Evolutionary conservation across 2,329 filamentous ascomycete species (phyloP), one percentile per base, ranked within the genome.

Genomic region (Calonectria fujianensis): DNA sequence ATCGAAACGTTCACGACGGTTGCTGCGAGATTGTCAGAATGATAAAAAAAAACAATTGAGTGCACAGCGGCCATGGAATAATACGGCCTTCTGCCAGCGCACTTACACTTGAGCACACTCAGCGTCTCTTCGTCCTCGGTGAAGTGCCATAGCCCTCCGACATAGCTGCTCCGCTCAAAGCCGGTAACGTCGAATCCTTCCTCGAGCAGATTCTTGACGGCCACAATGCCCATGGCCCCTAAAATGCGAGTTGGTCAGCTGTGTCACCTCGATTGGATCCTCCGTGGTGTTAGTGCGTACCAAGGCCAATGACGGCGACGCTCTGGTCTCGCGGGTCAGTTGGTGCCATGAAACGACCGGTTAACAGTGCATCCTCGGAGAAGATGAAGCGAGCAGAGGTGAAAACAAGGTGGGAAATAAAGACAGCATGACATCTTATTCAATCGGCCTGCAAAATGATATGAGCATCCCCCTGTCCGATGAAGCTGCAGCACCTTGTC

Each of bases 81-180:
- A 68, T 18, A 37, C 50, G 32, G 13, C 29, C 32, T 54, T 41
- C 18, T 14, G 27, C 29, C 48, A 32, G 63, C 32, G n/a, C 24
- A 82, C 77, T 79, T 79, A 83, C 81, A 83, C 57, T 80, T 76
- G 20, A 86, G 82, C 27, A 85, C 83, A 29, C 79, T 80, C 72
- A 74, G 81, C 74, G 85, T 86, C 45, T 83, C 79, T 68, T 83
- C 73, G 29, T 85, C 79, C 4, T 82, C 80, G 14, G 82, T 86
- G 73, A 83, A 87, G 24, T 84, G 82, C 87, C 87, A 89, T 0
- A 89, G 77, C 0, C 87, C 87, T 13, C 87, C 87, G 24, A 87
- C 78, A 70, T 84, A 84, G 57, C 78, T 73, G 69, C 85, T 85
- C 35, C 83, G 81, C 63, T 89, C 88, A 59, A 88, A 88, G 3